These are phyloP conservation scores for Cucurbita moschata DNA, from an alignment of 306 rosid genomes.

Conservation along the genomic window DNA sequence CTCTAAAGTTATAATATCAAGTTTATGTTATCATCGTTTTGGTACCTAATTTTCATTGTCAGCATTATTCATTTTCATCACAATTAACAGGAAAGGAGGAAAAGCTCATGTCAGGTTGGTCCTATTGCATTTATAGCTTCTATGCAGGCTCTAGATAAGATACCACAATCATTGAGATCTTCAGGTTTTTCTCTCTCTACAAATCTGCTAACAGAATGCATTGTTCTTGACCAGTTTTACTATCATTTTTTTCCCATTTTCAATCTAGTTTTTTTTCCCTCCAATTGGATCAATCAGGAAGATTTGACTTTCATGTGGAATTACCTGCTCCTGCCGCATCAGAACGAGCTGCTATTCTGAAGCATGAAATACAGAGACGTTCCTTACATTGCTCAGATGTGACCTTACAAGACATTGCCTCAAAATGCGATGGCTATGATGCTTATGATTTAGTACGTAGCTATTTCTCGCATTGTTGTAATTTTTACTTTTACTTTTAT, in stretches of 20 bases:
- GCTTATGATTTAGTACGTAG: constrained; percentile 82
- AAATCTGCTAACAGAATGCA: background rate
- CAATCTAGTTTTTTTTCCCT: background rate
- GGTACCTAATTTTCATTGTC: background rate
- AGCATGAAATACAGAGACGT: constrained; percentile 72
- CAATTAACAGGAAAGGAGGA: constrained; percentile 7
- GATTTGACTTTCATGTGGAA: constrained; percentile 83
- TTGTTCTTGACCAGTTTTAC: constrained; percentile 6
- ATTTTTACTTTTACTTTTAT: background rate
- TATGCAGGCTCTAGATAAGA: constrained; percentile 40
- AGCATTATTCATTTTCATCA: background rate
- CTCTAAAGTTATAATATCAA: background rate
- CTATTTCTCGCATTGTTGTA: constrained; percentile 7
- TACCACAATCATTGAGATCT: constrained; percentile 70
- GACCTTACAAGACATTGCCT: constrained; percentile 59
- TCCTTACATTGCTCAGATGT: constrained; percentile 58
- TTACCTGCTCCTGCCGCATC: constrained; percentile 83
- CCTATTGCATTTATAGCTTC: constrained; percentile 58
- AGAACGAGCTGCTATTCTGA: constrained; percentile 73
- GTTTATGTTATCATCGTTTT: background rate
- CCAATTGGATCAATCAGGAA: constrained; percentile 27
- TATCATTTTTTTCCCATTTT: constrained; percentile 8
- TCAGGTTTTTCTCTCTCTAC: constrained; percentile 47
- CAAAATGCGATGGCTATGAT: constrained; percentile 91
- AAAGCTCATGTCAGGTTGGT: constrained; percentile 56